Percentiles rank a stretch among this genome's conserved stretches.
Evolutionary conservation across 2,329 filamentous ascomycete genomes (phyloP).

Genomic region (Fusarium sp.): DNA sequence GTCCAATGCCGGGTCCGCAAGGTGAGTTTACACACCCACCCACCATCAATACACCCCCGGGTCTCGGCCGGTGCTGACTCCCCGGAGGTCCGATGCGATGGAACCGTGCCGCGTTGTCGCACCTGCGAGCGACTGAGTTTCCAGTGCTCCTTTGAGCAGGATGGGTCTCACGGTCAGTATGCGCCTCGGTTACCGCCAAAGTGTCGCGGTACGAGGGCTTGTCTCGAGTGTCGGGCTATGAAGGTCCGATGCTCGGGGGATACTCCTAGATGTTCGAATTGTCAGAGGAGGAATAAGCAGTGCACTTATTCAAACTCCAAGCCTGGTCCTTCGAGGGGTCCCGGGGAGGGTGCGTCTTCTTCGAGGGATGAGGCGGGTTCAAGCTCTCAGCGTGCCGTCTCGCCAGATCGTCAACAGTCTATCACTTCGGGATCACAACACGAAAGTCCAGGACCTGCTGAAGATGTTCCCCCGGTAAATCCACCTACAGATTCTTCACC

Average conservation of each 20-base stretch:
- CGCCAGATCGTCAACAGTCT: slow-evolving; percentile 20
- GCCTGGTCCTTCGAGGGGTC: slow-evolving; percentile 6
- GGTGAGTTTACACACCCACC: slow-evolving; percentile 25
- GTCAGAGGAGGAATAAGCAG: slow-evolving; percentile 38
- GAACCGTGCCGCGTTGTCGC: slow-evolving; percentile 40
- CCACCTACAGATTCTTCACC: background rate
- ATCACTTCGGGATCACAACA: slow-evolving; percentile 27
- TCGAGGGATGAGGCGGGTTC: slow-evolving; percentile 24
- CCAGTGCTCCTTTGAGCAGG: slow-evolving; percentile 45
- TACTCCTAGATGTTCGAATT: slow-evolving; percentile 41
- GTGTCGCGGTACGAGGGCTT: slow-evolving; percentile 43
- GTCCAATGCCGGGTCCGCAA: slow-evolving; percentile 46
- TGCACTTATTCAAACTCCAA: slow-evolving; percentile 39
- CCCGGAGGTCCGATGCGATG: slow-evolving; percentile 46
- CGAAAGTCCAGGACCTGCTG: background rate
- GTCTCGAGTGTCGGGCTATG: slow-evolving; percentile 42
- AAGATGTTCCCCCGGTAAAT: background rate
- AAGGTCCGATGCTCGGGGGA: slow-evolving; percentile 46
- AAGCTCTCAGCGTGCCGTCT: slow-evolving; percentile 12
- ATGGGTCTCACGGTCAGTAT: slow-evolving; percentile 36
- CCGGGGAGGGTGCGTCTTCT: slow-evolving; percentile 8
- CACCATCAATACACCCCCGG: slow-evolving; percentile 12
- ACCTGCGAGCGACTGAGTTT: slow-evolving; percentile 44
- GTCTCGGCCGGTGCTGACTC: slow-evolving; percentile 42
- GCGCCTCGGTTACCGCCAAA: slow-evolving; percentile 43